Conservation (phyloP, 352 stramenopile genomes). For the Phytopythium ostracodes region DNA sequence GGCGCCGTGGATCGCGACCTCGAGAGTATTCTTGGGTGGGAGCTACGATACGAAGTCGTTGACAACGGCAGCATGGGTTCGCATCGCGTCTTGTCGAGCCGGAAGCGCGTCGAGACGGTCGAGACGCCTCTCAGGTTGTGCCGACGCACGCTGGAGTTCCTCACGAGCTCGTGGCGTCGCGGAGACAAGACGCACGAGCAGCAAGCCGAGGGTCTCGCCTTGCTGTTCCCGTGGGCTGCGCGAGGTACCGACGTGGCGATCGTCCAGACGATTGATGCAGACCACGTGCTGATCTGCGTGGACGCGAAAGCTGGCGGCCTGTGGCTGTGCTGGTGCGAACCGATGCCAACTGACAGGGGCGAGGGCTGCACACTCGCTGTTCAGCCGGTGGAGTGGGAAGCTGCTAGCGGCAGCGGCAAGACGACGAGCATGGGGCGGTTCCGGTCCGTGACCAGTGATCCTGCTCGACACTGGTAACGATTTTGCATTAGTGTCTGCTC, state of each 20-base stretch:
- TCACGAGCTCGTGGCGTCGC: not conserved
- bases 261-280: not conserved
- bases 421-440: not conserved
- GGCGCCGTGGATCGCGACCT: not conserved
- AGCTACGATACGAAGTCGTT: no score
- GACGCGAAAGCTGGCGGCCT: not conserved
- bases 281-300: conserved; percentile 1
- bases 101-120: not conserved
- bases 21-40: not conserved
- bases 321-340: not conserved
- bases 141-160: not conserved
- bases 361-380: not conserved
- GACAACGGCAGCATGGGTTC: not conserved
- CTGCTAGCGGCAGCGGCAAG: not conserved
- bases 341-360: not conserved
- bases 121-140: not conserved
- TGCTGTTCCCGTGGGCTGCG: not conserved
- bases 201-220: not conserved
- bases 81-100: not conserved
- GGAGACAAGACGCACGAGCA: not conserved
- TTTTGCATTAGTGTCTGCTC: no score
- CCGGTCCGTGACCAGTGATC: not conserved
- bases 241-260: not conserved
- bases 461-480: no score
- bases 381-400: not conserved